Conservation (phyloP, 306 rosid species). For the Corylus americana region DNA sequence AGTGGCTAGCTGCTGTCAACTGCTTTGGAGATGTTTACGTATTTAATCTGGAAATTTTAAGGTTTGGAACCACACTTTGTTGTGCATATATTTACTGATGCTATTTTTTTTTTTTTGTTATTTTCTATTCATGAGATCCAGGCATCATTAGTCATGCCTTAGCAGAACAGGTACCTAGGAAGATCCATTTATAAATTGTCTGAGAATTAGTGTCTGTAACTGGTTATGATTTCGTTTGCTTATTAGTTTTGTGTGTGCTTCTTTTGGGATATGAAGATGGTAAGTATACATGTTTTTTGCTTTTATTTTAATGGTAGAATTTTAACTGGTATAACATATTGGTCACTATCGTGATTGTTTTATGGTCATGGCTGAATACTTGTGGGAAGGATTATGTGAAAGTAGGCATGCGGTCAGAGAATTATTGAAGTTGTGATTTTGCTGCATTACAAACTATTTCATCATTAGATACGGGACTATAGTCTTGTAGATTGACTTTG, state of each 20-base stretch:
- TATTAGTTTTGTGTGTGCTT: too few species aligned
- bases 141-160: neutral
- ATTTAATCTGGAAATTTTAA: constrained; percentile 77
- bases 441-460: neutral
- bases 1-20: constrained; percentile 98
- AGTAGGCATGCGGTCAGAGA: neutral
- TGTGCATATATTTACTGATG: constrained; percentile 2
- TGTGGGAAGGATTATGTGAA: neutral
- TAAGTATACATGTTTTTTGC: neutral
- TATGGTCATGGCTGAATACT: constrained; percentile 2
- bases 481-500: neutral
- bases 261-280: too few species aligned
- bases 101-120: neutral
- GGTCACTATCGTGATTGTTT: neutral
- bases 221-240: neutral
- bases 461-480: neutral
- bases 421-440: neutral
- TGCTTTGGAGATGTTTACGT: constrained; percentile 92
- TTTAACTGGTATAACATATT: neutral
- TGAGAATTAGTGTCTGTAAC: neutral
- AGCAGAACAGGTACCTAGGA: neutral
- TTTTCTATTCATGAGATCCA: neutral
- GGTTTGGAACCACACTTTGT: constrained; percentile 41
- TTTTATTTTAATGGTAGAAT: neutral
- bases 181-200: neutral